phyloP scores from a whole-genome alignment of 345 rosid genomes.

The Lepidium didymum region DNA sequence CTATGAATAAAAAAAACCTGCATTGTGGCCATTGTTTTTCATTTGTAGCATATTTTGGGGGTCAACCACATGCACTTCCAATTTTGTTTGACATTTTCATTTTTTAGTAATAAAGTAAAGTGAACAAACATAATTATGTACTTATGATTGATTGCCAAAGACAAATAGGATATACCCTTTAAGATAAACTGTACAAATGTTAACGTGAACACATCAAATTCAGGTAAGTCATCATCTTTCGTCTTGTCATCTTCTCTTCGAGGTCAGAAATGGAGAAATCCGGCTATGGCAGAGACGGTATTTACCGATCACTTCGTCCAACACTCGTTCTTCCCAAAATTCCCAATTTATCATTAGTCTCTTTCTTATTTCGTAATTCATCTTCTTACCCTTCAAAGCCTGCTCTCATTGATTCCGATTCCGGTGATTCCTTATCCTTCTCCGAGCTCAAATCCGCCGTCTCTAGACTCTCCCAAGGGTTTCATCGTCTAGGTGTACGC shows the following conservation, averaged over 20 bases:
- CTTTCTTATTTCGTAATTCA: constrained; percentile 54
- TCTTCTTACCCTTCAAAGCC: constrained; percentile 49
- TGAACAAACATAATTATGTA: too few species aligned
- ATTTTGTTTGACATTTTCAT: too few species aligned
- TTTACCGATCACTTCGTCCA: constrained; percentile 73
- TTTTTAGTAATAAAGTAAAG: too few species aligned
- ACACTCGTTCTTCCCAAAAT: constrained; percentile 46
- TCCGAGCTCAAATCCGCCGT: constrained; percentile 54
- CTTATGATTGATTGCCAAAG: too few species aligned
- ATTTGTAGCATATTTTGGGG: too few species aligned
- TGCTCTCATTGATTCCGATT: constrained; percentile 65
- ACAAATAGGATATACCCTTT: background rate
- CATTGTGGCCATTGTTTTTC: too few species aligned
- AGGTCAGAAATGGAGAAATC: constrained; percentile 59
- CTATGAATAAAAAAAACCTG: too few species aligned
- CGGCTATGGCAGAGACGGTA: constrained; percentile 78
- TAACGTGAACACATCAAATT: background rate
- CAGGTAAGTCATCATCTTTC: background rate
- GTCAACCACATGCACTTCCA: too few species aligned
- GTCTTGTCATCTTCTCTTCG: background rate
- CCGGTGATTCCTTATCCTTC: constrained; percentile 45
- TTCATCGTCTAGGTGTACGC: constrained; percentile 54
- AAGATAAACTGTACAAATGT: background rate
- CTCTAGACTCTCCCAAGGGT: constrained; percentile 53
- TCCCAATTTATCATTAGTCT: constrained; percentile 53